Evolutionary conservation across 2,329 filamentous ascomycete genomes (phyloP).

Genomic region (Boeremia lycopersici): DNA sequence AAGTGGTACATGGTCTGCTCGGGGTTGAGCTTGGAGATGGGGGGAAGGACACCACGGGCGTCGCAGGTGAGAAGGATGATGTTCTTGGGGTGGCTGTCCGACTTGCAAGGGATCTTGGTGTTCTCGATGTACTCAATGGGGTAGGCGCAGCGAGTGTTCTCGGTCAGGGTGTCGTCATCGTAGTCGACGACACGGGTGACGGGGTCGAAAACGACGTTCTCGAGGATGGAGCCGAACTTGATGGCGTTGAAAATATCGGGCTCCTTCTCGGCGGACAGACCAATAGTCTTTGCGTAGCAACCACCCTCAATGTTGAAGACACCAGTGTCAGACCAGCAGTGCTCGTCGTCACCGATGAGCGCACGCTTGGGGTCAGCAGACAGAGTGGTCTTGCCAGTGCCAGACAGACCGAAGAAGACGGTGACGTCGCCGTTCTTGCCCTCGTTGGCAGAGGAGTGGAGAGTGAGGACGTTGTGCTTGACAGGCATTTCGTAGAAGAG

Average conservation of each 20-base stretch:
- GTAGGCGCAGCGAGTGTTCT: conserved; percentile 98
- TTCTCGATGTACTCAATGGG: conserved; percentile 99
- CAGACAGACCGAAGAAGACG: conserved; percentile 98
- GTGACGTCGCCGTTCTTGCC: conserved; percentile 93
- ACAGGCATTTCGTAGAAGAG: conserved; percentile 99
- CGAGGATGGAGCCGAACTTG: conserved; percentile 93
- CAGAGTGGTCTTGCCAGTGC: conserved; percentile 97
- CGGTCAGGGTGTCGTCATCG: conserved; percentile 90
- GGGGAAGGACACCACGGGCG: conserved; percentile 93
- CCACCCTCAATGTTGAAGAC: conserved; percentile 99
- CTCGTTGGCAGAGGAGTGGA: conserved; percentile 99
- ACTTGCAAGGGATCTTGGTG: conserved; percentile 97
- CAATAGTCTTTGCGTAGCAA: conserved; percentile 99
- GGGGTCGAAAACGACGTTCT: conserved; percentile 98
- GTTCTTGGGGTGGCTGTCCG: conserved; percentile 87
- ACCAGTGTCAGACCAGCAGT: conserved; percentile 97
- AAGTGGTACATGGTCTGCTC: conserved; percentile 99
- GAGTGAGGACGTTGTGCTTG: conserved; percentile 97
- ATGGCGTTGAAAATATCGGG: conserved; percentile 97
- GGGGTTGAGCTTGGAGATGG: conserved; percentile 94
- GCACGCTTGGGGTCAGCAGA: conserved; percentile 96
- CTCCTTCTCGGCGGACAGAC: conserved; percentile 97
- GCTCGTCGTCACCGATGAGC: conserved; percentile 97
- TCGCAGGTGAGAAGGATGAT: conserved; percentile 99
- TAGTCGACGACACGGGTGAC: conserved; percentile 91